Evolutionary conservation across 306 rosid genomes (phyloP).

Genomic region (Styphnolobium japonicum): DNA sequence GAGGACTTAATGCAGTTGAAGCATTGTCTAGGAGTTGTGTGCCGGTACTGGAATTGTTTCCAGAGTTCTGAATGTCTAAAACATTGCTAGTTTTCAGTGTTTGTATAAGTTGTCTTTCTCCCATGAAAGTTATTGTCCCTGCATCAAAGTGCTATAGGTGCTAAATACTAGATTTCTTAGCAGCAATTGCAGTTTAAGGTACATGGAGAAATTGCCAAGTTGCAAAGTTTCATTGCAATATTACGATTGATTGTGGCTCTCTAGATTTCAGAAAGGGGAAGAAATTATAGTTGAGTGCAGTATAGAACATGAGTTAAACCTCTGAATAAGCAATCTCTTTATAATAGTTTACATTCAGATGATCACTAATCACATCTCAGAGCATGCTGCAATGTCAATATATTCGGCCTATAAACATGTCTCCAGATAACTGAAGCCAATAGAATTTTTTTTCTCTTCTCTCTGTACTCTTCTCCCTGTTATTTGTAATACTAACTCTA

Average conservation of each 20-base stretch:
- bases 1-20: not conserved
- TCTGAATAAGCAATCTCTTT: constrained; percentile 18
- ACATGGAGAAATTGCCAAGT: not conserved
- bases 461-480: not conserved
- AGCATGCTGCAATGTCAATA: constrained; percentile 3
- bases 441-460: not conserved
- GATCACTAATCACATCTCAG: constrained; percentile 6
- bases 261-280: not conserved
- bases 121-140: not conserved
- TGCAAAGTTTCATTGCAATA: not conserved
- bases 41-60: not conserved
- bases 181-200: not conserved
- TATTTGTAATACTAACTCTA: constrained; percentile 31
- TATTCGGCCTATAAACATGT: not conserved
- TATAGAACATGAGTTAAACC: not conserved
- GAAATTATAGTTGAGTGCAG: not conserved
- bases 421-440: not conserved
- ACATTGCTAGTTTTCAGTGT: not conserved
- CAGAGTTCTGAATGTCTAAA: not conserved
- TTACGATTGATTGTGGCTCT: not conserved
- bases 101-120: not conserved
- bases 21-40: not conserved
- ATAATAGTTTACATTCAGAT: not conserved
- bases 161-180: not conserved
- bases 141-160: not conserved